Conservation (phyloP, 1,139 yeast species). For the Diutina neorugosa region DNA sequence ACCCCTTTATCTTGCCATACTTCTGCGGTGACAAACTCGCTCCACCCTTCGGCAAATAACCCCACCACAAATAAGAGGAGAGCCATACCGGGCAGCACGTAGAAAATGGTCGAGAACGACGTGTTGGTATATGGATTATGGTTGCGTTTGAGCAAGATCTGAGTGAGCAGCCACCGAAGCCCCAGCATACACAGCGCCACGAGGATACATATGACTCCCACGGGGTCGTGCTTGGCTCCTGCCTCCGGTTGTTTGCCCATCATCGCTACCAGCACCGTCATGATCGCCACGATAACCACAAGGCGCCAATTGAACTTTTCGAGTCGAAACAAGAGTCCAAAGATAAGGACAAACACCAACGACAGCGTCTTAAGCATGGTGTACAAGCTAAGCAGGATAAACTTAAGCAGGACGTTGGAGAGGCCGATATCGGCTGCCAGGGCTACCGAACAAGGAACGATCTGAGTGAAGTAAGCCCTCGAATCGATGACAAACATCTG, state of each 20-base stretch:
- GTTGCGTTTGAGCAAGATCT: slow-evolving; percentile 55
- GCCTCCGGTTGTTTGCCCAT: slow-evolving; percentile 42
- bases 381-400: slow-evolving; percentile 71
- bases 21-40: slow-evolving; percentile 34
- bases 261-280: slow-evolving; percentile 75
- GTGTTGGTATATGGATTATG: slow-evolving; percentile 38
- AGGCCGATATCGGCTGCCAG: slow-evolving; percentile 91
- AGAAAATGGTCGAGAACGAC: slow-evolving; percentile 75
- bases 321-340: slow-evolving; percentile 69
- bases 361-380: slow-evolving; percentile 90
- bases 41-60: slow-evolving; percentile 51
- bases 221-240: slow-evolving; percentile 12
- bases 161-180: slow-evolving; percentile 90
- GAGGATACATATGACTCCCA: slow-evolving; percentile 66
- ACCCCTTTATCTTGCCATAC: slow-evolving; percentile 56
- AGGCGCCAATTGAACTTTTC: slow-evolving; percentile 63
- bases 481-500: slow-evolving; percentile 10
- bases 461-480: slow-evolving; percentile 31
- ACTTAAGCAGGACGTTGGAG: slow-evolving; percentile 72
- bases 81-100: slow-evolving; percentile 79
- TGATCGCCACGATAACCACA: slow-evolving; percentile 54
- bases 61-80: slow-evolving; percentile 49
- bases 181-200: slow-evolving; percentile 79
- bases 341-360: slow-evolving; percentile 73
- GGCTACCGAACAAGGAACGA: slow-evolving; percentile 78